A percentile compares a stretch with the other conserved stretches of the same genome.
These are phyloP conservation scores for Hamigera avellanea DNA, from an alignment of 495 filamentous ascomycete genomes.

Conservation along the genomic window DNA sequence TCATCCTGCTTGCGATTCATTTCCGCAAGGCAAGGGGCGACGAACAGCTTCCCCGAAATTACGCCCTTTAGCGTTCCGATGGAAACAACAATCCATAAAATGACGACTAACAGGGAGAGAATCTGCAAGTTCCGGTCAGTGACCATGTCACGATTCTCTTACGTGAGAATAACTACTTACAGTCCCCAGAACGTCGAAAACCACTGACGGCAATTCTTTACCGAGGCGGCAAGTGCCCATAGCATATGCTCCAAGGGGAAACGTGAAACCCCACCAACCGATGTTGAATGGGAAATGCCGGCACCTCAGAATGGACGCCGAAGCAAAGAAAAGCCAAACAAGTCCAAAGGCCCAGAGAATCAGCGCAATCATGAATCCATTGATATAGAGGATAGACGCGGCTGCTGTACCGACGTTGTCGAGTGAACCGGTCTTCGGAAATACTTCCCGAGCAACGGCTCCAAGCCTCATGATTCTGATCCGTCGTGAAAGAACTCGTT, in stretches of 20 bases:
- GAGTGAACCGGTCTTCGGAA: slow-evolving; percentile 14
- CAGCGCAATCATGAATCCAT: slow-evolving; percentile 28
- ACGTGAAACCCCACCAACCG: slow-evolving; percentile 54
- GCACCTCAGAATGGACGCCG: slow-evolving; percentile 23
- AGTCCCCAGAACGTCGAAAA: slow-evolving; percentile 40
- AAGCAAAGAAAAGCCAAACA: slow-evolving; percentile 37
- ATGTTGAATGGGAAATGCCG: slow-evolving; percentile 47
- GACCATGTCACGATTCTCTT: not conserved
- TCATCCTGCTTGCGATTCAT: not conserved
- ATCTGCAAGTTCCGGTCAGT: slow-evolving; percentile 12
- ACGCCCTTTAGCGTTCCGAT: slow-evolving; percentile 13
- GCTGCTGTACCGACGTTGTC: slow-evolving; percentile 14
- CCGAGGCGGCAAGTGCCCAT: slow-evolving; percentile 34
- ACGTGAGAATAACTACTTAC: slow-evolving; percentile 11
- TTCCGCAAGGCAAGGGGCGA: not conserved
- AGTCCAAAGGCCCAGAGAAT: slow-evolving; percentile 39
- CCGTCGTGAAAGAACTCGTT: too few relatives aligned
- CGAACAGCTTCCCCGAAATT: not conserved
- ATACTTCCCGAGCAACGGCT: slow-evolving; percentile 21
- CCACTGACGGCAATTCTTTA: slow-evolving; percentile 29
- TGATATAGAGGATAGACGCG: slow-evolving; percentile 27
- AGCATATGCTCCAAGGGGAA: slow-evolving; percentile 45
- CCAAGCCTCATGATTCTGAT: slow-evolving; percentile 30
- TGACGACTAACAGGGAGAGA: slow-evolving; percentile 23
- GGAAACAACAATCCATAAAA: slow-evolving; percentile 34